Conservation (phyloP, 768 basidiomycete species). For the Myochromella boudieri region DNA sequence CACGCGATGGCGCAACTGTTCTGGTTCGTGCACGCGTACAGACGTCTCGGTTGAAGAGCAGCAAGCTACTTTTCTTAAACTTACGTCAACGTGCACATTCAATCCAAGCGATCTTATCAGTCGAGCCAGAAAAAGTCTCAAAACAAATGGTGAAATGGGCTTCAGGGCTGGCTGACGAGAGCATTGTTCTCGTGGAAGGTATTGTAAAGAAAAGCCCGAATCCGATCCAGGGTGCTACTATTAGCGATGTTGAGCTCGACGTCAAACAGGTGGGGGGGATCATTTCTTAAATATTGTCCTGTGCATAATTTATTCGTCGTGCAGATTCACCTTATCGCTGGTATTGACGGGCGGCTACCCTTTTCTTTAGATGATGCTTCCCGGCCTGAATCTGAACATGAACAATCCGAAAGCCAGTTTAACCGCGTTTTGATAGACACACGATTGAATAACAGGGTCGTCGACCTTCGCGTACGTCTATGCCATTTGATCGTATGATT, state of each 20-base stretch:
- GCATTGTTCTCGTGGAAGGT: constrained; percentile 90
- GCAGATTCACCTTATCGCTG: constrained; percentile 81
- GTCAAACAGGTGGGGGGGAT: constrained; percentile 73
- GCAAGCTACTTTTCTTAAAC: constrained; percentile 93
- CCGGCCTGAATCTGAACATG: constrained; percentile 74
- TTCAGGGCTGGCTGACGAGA: constrained; percentile 74
- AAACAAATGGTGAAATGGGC: constrained; percentile 99
- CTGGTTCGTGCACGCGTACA: constrained; percentile 89
- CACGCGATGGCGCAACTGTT: constrained; percentile 71
- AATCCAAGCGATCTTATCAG: constrained; percentile 81
- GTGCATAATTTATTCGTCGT: constrained; percentile 7
- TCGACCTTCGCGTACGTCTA: constrained; percentile 83
- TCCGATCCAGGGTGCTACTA: constrained; percentile 87
- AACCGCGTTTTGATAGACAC: constrained; percentile 90
- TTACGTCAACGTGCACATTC: constrained; percentile 86
- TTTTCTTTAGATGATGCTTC: constrained; percentile 94
- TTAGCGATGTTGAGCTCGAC: constrained; percentile 86
- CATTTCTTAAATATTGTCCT: too few relatives aligned
- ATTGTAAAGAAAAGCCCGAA: constrained; percentile 75
- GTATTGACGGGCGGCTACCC: constrained; percentile 76
- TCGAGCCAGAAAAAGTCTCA: constrained; percentile 75
- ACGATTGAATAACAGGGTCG: constrained; percentile 88
- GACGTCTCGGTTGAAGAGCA: constrained; percentile 88
- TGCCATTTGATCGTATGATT: not conserved
- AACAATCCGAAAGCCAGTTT: constrained; percentile 56